Evolutionary conservation across 345 rosid genomes (phyloP).

Genomic region (Angophora floribunda): DNA sequence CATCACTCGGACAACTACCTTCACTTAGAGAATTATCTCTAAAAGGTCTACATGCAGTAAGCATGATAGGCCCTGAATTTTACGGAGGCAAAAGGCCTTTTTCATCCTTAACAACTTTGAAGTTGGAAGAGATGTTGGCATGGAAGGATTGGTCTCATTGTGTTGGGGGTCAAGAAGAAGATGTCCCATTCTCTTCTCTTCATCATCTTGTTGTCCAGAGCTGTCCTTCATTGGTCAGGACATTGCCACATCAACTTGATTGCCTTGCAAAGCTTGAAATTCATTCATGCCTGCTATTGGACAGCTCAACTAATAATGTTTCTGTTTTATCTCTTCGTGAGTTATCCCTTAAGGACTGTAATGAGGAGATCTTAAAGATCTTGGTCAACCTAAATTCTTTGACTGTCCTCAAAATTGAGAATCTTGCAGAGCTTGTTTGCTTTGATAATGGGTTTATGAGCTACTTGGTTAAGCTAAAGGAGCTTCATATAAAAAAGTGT

Average conservation of each 20-base stretch:
- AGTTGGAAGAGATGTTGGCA: background rate
- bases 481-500: background rate
- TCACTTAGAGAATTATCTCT: background rate
- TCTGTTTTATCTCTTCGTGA: rapidly evolving
- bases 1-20: background rate
- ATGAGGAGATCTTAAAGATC: background rate
- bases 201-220: rapidly evolving
- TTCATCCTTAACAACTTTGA: background rate
- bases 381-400: background rate
- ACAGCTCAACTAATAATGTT: background rate
- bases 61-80: background rate
- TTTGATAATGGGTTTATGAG: background rate
- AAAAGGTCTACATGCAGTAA: background rate
- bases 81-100: background rate
- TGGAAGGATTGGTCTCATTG: background rate
- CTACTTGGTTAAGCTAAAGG: background rate
- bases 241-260: background rate
- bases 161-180: background rate
- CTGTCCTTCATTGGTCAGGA: background rate
- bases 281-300: background rate
- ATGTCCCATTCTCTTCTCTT: background rate
- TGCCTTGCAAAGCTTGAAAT: background rate
- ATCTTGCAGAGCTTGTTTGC: background rate
- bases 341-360: background rate
- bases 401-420: background rate